Conservation (phyloP, 2,329 filamentous ascomycete genomes). For the Plectosphaerella plurivora region DNA sequence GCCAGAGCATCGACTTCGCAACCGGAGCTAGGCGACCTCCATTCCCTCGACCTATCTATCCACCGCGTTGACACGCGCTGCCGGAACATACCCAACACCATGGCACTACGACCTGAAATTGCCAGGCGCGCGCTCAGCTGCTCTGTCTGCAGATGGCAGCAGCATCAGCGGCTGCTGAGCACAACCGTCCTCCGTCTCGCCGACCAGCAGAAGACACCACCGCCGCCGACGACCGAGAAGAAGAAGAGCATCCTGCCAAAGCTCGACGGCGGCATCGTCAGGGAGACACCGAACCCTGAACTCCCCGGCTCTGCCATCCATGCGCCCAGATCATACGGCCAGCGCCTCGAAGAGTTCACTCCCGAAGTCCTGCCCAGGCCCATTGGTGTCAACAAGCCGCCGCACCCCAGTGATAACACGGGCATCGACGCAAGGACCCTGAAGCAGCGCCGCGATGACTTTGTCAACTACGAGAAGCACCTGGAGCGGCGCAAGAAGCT, state of each 20-base stretch:
- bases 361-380: conserved; percentile 63
- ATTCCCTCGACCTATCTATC: not conserved
- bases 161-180: conserved; percentile 31
- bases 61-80: too few species aligned
- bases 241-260: conserved; percentile 9
- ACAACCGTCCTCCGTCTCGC: conserved; percentile 33
- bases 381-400: conserved; percentile 75
- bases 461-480: conserved; percentile 82
- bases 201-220: conserved; percentile 15
- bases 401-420: conserved; percentile 74
- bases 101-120: conserved; percentile 23
- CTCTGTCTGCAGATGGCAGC: conserved; percentile 46
- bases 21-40: not conserved
- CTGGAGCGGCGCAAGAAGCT: conserved; percentile 70
- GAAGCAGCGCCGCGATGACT: conserved; percentile 69
- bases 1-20: not conserved
- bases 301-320: conserved; percentile 45
- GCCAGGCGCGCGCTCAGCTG: conserved; percentile 34
- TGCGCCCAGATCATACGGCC: conserved; percentile 57
- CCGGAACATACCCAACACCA: conserved; percentile 11
- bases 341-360: conserved; percentile 48
- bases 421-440: conserved; percentile 67
- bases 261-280: conserved; percentile 14
- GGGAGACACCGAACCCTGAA: conserved; percentile 27
- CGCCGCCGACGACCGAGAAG: conserved; percentile 5